Evolutionary conservation across 331 rosid species (phyloP).

Genomic region (Pyrus hybrid): DNA sequence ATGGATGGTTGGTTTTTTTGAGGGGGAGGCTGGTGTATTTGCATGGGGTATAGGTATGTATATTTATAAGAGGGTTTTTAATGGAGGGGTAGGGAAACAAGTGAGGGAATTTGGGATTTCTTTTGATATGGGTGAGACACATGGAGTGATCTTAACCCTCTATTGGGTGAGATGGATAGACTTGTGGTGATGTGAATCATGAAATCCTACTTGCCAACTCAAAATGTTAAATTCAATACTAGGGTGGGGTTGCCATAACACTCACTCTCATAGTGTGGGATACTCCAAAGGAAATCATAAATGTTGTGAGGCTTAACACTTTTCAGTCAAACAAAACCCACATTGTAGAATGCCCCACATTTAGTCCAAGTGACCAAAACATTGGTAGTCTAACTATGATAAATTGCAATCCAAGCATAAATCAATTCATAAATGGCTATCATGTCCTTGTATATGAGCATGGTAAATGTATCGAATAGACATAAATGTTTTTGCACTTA

Average conservation of each 20-base stretch:
- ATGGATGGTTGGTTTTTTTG: slow-evolving; percentile 1
- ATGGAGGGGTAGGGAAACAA: neutral
- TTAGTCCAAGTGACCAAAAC: neutral
- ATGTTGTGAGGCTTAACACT: neutral
- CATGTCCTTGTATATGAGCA: neutral
- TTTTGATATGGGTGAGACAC: slow-evolving; percentile 1
- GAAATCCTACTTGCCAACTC: slow-evolving; percentile 26
- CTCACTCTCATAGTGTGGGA: slow-evolving; percentile 12
- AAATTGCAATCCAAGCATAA: neutral
- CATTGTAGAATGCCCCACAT: slow-evolving; percentile 1
- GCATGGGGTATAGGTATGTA: slow-evolving; percentile 16
- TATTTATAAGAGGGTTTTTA: neutral
- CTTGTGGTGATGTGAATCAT: slow-evolving; percentile 28
- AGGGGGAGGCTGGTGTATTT: neutral
- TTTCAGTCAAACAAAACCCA: slow-evolving; percentile 20
- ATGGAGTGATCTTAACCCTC: slow-evolving; percentile 19
- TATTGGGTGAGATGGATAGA: neutral
- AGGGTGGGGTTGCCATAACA: slow-evolving; percentile 14
- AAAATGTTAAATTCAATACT: neutral
- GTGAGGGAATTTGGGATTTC: neutral
- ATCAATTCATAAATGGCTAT: neutral
- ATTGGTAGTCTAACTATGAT: neutral
- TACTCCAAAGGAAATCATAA: neutral
- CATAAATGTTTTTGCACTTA: no score
- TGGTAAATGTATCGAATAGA: neutral